Evolutionary conservation across 2,329 filamentous ascomycete genomes (phyloP).

Genomic region (Phaeosphaeria sp.): DNA sequence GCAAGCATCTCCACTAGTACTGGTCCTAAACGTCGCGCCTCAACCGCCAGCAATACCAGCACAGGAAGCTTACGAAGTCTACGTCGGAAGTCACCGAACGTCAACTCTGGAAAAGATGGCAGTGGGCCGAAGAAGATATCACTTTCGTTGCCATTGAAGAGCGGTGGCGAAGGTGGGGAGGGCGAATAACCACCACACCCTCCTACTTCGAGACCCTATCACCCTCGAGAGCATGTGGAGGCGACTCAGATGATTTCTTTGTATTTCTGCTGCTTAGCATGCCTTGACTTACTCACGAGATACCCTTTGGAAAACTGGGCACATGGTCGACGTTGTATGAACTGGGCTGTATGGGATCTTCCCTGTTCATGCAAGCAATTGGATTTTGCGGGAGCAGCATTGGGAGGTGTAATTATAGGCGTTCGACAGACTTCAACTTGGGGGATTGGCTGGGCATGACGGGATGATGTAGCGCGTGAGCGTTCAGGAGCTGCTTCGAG

Average conservation of each 20-base stretch:
- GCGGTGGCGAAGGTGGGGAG: conserved; percentile 38
- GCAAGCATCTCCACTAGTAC: conserved; percentile 72
- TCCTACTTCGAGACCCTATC: conserved; percentile 1
- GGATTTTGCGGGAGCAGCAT: conserved; percentile 32
- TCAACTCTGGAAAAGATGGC: conserved; percentile 53
- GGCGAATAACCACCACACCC: conserved; percentile 29
- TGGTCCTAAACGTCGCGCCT: conserved; percentile 53
- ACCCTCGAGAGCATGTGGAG: conserved; percentile 15
- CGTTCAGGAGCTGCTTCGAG: conserved; percentile 8
- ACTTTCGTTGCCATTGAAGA: conserved; percentile 49
- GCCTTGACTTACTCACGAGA: conserved; percentile 39
- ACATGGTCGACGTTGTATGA: conserved; percentile 41
- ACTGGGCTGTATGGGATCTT: conserved; percentile 30
- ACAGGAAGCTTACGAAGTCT: conserved; percentile 45
- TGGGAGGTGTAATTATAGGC: conserved; percentile 35
- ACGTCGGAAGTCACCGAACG: conserved; percentile 50
- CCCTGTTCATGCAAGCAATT: conserved; percentile 25
- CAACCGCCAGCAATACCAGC: conserved; percentile 42
- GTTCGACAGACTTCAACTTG: conserved; percentile 21
- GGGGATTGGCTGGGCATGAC: conserved; percentile 14
- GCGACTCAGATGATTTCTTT: conserved; percentile 12
- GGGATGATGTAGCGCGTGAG: conserved; percentile 23
- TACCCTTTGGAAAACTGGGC: conserved; percentile 42
- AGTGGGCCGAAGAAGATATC: conserved; percentile 51
- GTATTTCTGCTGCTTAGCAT: conserved; percentile 31